Evolutionary conservation across 768 basidiomycete species (phyloP), one percentile per base, ranked within the genome.

Genomic region (Suillus weaverae): DNA sequence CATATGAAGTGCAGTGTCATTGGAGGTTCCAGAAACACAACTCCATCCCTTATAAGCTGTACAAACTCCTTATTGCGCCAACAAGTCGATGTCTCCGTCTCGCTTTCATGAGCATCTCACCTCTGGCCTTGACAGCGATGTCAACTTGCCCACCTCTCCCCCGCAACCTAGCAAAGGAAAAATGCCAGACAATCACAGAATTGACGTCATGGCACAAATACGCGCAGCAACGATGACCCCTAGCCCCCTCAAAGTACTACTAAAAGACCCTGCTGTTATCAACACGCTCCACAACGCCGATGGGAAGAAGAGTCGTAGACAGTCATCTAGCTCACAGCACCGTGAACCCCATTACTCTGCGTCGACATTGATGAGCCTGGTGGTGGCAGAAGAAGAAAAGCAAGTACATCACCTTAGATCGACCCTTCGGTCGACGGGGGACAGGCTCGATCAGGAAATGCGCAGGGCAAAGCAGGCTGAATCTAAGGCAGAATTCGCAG

Each of bases 391-490:
- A 64, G 86, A 88, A 72, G 86, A 88, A 71, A 81, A 82, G 62
- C 85, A 86, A 68, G 79, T 80, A n/a, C 79, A 80, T 62, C 81
- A 83, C 63, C 79, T 88, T 66, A 88, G 86, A 71, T 78, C 80
- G 35, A 70, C 85, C 32, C 80, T 89, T 30, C 79, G 81, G 61
- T 75, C 73, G 54, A 81, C 87, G 5, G 81, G 81, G 22, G 85
- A 86, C 61, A 80, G 81, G 56, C 78, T 90, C 44, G 84, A 88
- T 69, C 76, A 81, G 55, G 87, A 88, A 76, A 83, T 81, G 61
- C 81, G 81, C 33, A 77, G 85, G 55, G 85, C 83, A n/a, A 83
- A 84, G 53, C 79, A 83, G 43, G 83, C 84, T 0, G 81, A 80
- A 41, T 67, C 77, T 46, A 82, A 86, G 48, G 86, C 84, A 51